A percentile compares a stretch with the other conserved stretches of the same genome.
Conservation (phyloP, 1,284 basidiomycete genomes). For the Ustilago nuda region DNA sequence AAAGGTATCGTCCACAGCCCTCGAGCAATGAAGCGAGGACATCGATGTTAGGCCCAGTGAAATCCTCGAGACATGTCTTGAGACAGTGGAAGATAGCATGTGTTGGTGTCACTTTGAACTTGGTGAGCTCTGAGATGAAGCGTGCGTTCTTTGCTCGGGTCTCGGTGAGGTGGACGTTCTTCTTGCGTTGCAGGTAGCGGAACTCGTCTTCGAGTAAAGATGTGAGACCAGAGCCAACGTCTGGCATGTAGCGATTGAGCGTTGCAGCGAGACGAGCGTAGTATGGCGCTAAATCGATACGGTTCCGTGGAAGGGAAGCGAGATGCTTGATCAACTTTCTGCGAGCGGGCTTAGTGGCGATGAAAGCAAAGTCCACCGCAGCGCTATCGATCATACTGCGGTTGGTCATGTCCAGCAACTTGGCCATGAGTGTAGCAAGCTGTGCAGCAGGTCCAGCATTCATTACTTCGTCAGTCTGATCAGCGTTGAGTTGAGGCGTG, state of each 20-base stretch:
- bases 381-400: constrained; percentile 91
- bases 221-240: constrained; percentile 85
- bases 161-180: constrained; percentile 87
- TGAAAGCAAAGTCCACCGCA: constrained; percentile 92
- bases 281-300: constrained; percentile 91
- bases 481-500: constrained; percentile 32
- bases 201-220: constrained; percentile 91
- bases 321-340: constrained; percentile 83
- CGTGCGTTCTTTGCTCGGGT: constrained; percentile 88
- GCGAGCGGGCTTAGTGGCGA: constrained; percentile 94
- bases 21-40: constrained; percentile 91
- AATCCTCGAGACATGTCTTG: constrained; percentile 96
- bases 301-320: constrained; percentile 84
- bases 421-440: constrained; percentile 88
- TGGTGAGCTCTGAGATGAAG: constrained; percentile 91
- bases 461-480: constrained; percentile 59
- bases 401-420: constrained; percentile 91
- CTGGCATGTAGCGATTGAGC: constrained; percentile 90
- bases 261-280: constrained; percentile 91
- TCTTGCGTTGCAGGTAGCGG: constrained; percentile 93
- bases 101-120: constrained; percentile 91
- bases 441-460: constrained; percentile 88
- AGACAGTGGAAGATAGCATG: constrained; percentile 94
- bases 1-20: constrained; percentile 90
- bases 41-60: constrained; percentile 90